Evolutionary conservation across 2,329 filamentous ascomycete species (phyloP), one percentile per base, ranked within the genome.

Genomic region (Seiridium unicorne): DNA sequence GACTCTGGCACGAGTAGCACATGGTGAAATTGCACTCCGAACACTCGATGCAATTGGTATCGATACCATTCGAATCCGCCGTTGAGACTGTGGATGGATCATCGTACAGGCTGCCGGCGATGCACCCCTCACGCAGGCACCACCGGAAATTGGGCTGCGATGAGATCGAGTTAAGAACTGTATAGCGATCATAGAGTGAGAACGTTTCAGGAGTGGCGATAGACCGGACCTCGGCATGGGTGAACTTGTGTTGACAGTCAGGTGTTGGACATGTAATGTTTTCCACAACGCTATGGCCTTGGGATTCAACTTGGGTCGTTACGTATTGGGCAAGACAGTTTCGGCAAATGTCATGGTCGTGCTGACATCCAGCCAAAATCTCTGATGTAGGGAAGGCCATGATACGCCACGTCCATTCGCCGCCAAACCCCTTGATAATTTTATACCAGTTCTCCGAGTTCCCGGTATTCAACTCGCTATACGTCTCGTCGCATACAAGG

Each of bases 221-320:
- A 10, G 35, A 42, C 9, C 56, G 60, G n/a, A 65, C 48, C 40
- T 65, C 62, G 1, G 57, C 46, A 42, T 61, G 60, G 6, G 44
- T 55, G 34, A 61, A 58, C 18, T 46, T 44, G 32, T 62, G 62
- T 13, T 54, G 18, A 34, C 62, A 62, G 10, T 57, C 60, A 4
- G 56, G 58, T 9, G 55, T 58, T 31, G 62, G 62, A 32, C 60
- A 64, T 26, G 47, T 31, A 32, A 65, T 62, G 5, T 62, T 58
- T 10, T 63, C 35, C 76, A 78, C 44, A 71, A 69, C 18, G 73
- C 77, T 4, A 75, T 72, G 6, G 38, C 70, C 32, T 75, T 78
- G 60, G 75, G 79, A 60, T 60, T 80, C 54, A 72, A 80, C 62
- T 62, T 81, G 31, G 58, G 62, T 55, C 13, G 57, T 47, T 11